Percentiles rank a stretch among this genome's conserved stretches.
Conservation (phyloP, 2,329 filamentous ascomycete genomes). For the Colletotrichum lupini region DNA sequence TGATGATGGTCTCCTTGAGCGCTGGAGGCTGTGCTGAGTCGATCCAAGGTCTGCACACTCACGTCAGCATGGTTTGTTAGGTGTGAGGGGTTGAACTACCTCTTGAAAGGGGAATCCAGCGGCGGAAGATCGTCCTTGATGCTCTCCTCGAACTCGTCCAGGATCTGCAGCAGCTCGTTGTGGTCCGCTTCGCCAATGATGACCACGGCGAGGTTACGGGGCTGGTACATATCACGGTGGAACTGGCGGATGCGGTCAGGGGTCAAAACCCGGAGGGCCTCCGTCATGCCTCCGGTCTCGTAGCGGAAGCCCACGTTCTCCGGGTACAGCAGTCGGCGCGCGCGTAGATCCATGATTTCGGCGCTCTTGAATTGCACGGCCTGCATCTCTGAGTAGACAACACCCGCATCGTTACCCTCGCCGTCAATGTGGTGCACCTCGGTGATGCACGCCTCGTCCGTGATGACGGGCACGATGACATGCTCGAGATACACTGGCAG, state of each 20-base stretch:
- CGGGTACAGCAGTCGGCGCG: conserved; percentile 85
- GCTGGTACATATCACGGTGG: conserved; percentile 97
- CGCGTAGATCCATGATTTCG: conserved; percentile 88
- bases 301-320: conserved; percentile 93
- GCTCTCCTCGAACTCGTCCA: conserved; percentile 89
- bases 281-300: conserved; percentile 98
- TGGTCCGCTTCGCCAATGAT: conserved; percentile 95
- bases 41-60: conserved; percentile 76
- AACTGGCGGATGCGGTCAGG: conserved; percentile 93
- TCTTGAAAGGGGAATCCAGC: conserved; percentile 78
- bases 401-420: conserved; percentile 92
- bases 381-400: conserved; percentile 99
- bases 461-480: conserved; percentile 89
- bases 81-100: conserved; percentile 48
- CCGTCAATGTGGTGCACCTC: conserved; percentile 97
- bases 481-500: conserved; percentile 96
- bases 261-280: conserved; percentile 86
- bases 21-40: conserved; percentile 84
- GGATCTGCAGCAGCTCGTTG: conserved; percentile 78
- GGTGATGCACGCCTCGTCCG: conserved; percentile 91
- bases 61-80: conserved; percentile 8
- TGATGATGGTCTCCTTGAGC: conserved; percentile 77
- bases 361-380: conserved; percentile 86
- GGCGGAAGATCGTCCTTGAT: conserved; percentile 86
- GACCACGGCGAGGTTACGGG: conserved; percentile 91